Base-by-base conservation (phyloP, 2,329 filamentous ascomycete genomes). In the Trichophyton rubrum region DNA sequence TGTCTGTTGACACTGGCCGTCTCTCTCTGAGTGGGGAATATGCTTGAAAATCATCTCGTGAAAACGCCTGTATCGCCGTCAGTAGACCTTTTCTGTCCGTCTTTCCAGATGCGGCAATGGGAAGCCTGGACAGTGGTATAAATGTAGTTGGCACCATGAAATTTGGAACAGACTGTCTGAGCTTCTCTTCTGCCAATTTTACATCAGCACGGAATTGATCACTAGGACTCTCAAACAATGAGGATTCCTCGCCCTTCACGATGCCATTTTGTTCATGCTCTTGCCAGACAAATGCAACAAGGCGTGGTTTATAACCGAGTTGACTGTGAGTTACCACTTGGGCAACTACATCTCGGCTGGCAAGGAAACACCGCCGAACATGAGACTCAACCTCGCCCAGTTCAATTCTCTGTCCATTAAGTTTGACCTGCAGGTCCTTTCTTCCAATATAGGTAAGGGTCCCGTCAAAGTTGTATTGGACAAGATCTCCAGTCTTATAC, bases 311-410 rank as follows among this genome's bases (percentile, higher is more conserved):
- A 13, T 51, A 40, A 8, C 11, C 47, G 38, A 51, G 35, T 61
- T 56, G 49, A 15, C 22, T 41, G n/a, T 57, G 55, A 6, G 8
- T 43, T 17, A 64, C 56, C 59, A 64, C 40, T 43, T 59, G 41
- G 13, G 38, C 57, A 15, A 59, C 40, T 2, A 51, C 57, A 17
- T 59, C 57, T 24, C n/a, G 49, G 53, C 22, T 38, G 41, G 43
- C 62, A 38, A 1, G 38, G 40, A 30, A 59, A 59, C 41, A 22
- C 2, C 35, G 47, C 27, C 47, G 68, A 64, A 85, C 79, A 0
- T 82, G 85, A 66, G 89, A 82, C 68, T 92, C 88, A 72, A 95
- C 92, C 74, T 95, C 90, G 0, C 85, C 87, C 61, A 93, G 85
- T 67, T 95, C 90, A 0, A 95, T 78, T 13, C 90, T 80, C 70